Evolutionary conservation across 2,329 filamentous ascomycete species (phyloP), one percentile per base, ranked within the genome.

Genomic region (Epichloe festucae): DNA sequence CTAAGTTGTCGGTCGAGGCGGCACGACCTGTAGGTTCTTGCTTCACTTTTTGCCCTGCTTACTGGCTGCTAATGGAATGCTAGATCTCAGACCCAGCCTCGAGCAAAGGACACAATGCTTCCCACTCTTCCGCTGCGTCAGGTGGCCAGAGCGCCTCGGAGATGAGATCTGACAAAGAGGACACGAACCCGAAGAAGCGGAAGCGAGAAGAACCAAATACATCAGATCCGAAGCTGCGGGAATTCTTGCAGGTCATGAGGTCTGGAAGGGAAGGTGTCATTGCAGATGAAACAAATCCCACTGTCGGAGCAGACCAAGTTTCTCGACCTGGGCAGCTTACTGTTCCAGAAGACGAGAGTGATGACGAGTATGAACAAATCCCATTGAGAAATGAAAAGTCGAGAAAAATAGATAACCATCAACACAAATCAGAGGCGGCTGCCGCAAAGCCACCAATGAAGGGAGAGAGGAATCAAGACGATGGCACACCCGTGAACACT

Each of bases 1-100:
- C 90, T 53, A 94, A 85, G 73, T 89, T 98, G 62, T 78, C 77
- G 34, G 93, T 96, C 55, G 90, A 96, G 71, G 73, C 93, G 63
- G 93, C 93, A 52, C 84, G 80, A 66, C 85, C 93, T 54, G 86
- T 94, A 65, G 63, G 75, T 65, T 41, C 47, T 39, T 19, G 21
- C 21, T 43, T 51, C 46, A 36, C 48, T 41, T 42, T 49, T 58
- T 50, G 57, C 59, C 36, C 43, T 47, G 36, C 23, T 19, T 10
- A n/a, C 46, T 48, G 42, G 51, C 53, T 62, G 51, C 64, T 69
- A 53, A 69, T 61, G 67, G 66, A 69, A 69, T 69, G 65, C 48
- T 59, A 70, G 67, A 70, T 70, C 61, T 68, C 70, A 62, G 74
- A 78, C 63, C 65, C 69, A 50, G 62, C 68, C 46, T 64, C 64